phyloP scores from a whole-genome alignment of 371 early-diverging fungal species.

The Haplosporangium sp. region DNA sequence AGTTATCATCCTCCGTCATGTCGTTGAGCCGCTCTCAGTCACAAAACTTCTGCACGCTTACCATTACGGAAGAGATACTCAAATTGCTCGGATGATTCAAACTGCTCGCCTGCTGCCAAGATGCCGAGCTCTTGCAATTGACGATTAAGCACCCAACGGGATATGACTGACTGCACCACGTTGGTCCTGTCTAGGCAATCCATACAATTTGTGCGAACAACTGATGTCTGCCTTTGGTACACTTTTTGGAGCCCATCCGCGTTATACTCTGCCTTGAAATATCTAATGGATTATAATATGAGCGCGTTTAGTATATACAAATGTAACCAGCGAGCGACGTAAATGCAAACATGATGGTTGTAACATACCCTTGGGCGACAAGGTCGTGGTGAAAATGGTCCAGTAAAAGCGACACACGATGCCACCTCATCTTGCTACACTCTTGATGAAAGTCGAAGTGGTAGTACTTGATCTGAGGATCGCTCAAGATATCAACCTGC shows the following conservation, averaged over 20 bases:
- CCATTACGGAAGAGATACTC: slow-evolving; percentile 57
- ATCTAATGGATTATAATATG: slow-evolving; percentile 4
- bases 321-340: too few relatives aligned
- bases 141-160: slow-evolving; percentile 72
- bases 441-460: slow-evolving; percentile 98
- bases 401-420: slow-evolving; percentile 79
- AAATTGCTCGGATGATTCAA: slow-evolving; percentile 61
- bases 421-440: slow-evolving; percentile 93
- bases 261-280: slow-evolving; percentile 34
- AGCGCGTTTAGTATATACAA: neutral
- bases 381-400: slow-evolving; percentile 78
- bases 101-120: slow-evolving; percentile 64
- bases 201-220: slow-evolving; percentile 99
- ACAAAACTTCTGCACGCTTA: slow-evolving; percentile 1
- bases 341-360: neutral
- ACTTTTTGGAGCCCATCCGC: slow-evolving; percentile 38
- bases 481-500: slow-evolving; percentile 65
- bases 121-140: slow-evolving; percentile 77
- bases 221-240: slow-evolving; percentile 76
- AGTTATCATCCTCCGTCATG: too few relatives aligned
- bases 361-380: slow-evolving; percentile 71
- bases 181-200: slow-evolving; percentile 99
- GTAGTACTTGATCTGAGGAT: slow-evolving; percentile 74
- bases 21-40: too few relatives aligned
- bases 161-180: slow-evolving; percentile 94